A percentile compares a stretch with the other conserved stretches of the same genome.
Conservation (phyloP, 345 rosid genomes). For the Abelmoschus esculentus region DNA sequence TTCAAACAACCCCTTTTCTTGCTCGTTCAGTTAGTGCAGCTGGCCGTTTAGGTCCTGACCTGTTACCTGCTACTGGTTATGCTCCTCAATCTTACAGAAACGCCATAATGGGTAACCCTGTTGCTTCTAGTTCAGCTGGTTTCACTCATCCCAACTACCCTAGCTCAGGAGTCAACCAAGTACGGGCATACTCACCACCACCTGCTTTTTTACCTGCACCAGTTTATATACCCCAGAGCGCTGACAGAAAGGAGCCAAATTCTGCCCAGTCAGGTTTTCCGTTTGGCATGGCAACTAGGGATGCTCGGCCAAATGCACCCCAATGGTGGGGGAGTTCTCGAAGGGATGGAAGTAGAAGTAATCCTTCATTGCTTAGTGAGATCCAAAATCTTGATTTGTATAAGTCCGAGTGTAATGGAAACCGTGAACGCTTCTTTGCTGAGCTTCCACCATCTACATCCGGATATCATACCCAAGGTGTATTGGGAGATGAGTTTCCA, state of each 20-base stretch:
- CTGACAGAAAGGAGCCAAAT: slow-evolving; percentile 37
- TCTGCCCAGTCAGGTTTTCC: slow-evolving; percentile 43
- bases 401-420: slow-evolving; percentile 18
- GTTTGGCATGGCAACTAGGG: slow-evolving; percentile 39
- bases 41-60: slow-evolving; percentile 67
- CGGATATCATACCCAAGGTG: slow-evolving; percentile 46
- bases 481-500: slow-evolving; percentile 68
- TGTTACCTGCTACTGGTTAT: slow-evolving; percentile 40
- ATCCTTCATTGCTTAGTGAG: slow-evolving; percentile 29
- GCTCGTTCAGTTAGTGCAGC: slow-evolving; percentile 82
- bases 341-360: slow-evolving; percentile 29
- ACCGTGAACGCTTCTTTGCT: slow-evolving; percentile 24
- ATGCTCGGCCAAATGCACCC: slow-evolving; percentile 3
- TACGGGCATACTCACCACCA: slow-evolving; percentile 35
- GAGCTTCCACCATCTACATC: slow-evolving; percentile 39
- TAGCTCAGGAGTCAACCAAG: slow-evolving; percentile 38
- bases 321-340: slow-evolving; percentile 48
- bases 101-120: slow-evolving; percentile 64
- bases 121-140: slow-evolving; percentile 45
- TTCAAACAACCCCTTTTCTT: slow-evolving; percentile 53
- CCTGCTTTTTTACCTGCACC: slow-evolving; percentile 42
- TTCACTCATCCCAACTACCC: slow-evolving; percentile 38
- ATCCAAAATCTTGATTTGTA: slow-evolving; percentile 29
- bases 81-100: slow-evolving; percentile 70
- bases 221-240: slow-evolving; percentile 32